These are phyloP conservation scores for Eimeria necatrix DNA, from an alignment of 169 alveolate species.

Conservation along the genomic window DNA sequence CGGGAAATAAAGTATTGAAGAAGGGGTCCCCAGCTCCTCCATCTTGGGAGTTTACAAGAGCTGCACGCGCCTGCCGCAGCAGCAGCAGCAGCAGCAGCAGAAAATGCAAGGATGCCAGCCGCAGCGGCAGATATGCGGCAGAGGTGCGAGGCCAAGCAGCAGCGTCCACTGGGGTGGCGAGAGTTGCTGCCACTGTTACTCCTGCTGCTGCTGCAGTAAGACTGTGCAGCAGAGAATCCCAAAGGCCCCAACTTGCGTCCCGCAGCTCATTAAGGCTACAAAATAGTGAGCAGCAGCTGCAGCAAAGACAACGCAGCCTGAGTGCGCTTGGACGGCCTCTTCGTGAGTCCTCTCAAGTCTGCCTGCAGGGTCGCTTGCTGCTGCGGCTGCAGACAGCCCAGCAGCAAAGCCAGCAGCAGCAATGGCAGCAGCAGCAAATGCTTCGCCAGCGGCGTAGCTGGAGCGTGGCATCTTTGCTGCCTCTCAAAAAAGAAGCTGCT, in stretches of 20 bases:
- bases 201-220: not conserved
- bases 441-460: not conserved
- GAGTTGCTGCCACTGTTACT: not conserved
- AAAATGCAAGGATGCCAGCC: not conserved
- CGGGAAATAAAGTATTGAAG: no score
- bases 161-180: not conserved
- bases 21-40: not conserved
- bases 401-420: constrained; percentile 33
- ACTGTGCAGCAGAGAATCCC: not conserved
- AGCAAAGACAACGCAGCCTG: not conserved
- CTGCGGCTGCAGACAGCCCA: not conserved
- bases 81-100: constrained; percentile 28
- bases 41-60: not conserved
- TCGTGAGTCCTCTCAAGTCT: not conserved
- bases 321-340: not conserved
- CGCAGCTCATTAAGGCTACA: not conserved
- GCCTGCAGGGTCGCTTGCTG: constrained; percentile 1
- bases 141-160: not conserved
- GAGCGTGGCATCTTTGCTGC: not conserved
- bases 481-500: not conserved
- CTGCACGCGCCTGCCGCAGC: constrained; percentile 11
- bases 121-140: not conserved
- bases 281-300: not conserved
- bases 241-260: no score
- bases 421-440: constrained; percentile 15